Conservation (phyloP, 1,284 basidiomycete genomes). For the Puccinia coronata region DNA sequence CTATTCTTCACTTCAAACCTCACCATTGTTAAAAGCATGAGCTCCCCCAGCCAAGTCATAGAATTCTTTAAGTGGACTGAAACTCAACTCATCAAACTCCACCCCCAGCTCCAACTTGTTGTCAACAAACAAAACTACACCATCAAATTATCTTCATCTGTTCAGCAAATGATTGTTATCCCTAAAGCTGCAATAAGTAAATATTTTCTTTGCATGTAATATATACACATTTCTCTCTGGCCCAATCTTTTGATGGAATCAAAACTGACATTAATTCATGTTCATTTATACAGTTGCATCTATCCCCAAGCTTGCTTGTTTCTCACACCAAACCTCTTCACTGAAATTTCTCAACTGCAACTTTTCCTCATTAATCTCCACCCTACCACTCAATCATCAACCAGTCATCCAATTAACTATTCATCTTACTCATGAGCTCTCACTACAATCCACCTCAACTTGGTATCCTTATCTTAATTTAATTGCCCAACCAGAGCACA, state of each 20-base stretch:
- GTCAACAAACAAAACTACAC: neutral
- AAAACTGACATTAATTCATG: neutral
- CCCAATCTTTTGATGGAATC: neutral
- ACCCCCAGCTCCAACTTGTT: neutral
- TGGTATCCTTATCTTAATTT: conserved; percentile 35
- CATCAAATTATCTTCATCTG: neutral
- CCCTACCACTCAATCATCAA: neutral
- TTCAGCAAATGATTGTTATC: neutral
- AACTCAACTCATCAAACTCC: neutral
- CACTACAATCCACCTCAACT: neutral
- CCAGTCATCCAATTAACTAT: conserved; percentile 11
- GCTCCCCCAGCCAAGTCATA: conserved; percentile 2
- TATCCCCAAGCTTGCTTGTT: conserved; percentile 41
- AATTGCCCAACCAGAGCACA: conserved; percentile 3
- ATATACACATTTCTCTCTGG: too few species aligned
- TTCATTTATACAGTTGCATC: conserved; percentile 31
- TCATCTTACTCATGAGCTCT: conserved; percentile 36
- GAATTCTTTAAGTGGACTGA: conserved; percentile 31
- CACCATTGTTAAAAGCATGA: neutral
- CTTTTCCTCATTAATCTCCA: neutral
- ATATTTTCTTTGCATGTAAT: too few species aligned
- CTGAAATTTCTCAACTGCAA: too few species aligned
- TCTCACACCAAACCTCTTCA: conserved; percentile 41
- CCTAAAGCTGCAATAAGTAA: neutral
- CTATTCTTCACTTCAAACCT: too few species aligned